A percentile compares a stretch with the other conserved stretches of the same genome.
Conservation (phyloP, 441 rosid species). For the Adansonia gregorii region DNA sequence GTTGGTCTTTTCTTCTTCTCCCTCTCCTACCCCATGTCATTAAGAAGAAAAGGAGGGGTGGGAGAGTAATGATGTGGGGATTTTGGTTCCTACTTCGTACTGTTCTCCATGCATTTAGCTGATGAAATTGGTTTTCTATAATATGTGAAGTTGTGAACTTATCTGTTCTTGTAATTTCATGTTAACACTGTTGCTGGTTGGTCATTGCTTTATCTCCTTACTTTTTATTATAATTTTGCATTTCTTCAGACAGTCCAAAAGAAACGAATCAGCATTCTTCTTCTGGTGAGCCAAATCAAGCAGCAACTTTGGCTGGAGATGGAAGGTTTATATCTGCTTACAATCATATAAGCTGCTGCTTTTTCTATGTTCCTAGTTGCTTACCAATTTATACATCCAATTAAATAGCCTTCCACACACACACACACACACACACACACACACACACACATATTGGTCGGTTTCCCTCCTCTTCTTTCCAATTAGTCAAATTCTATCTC, state of each 20-base stretch:
- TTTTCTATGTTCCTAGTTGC: slow-evolving; percentile 7
- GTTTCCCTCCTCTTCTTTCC: too few species aligned
- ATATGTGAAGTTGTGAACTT: neutral
- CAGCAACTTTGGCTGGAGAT: slow-evolving; percentile 49
- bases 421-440: too few species aligned
- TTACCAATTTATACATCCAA: neutral
- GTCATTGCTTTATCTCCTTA: neutral
- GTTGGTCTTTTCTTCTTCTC: neutral
- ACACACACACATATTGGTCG: too few species aligned
- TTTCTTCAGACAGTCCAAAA: slow-evolving; percentile 57
- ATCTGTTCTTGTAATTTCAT: slow-evolving; percentile 13
- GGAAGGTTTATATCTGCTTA: slow-evolving; percentile 56
- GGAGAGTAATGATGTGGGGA: neutral
- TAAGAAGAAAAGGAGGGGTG: neutral
- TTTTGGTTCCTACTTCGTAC: neutral
- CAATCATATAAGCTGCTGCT: slow-evolving; percentile 14
- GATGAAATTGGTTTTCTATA: neutral
- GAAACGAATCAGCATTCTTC: slow-evolving; percentile 44
- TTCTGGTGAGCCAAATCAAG: slow-evolving; percentile 42
- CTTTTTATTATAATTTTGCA: slow-evolving; percentile 11
- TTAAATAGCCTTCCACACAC: neutral
- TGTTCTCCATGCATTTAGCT: neutral
- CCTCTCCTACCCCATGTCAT: neutral
- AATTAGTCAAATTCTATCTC: too few species aligned
- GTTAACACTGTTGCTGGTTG: neutral